Evolutionary conservation across 176 grass and related monocot genomes (phyloP), one percentile per base, ranked within the genome.

Genomic region (Rhynchospora tenuis): DNA sequence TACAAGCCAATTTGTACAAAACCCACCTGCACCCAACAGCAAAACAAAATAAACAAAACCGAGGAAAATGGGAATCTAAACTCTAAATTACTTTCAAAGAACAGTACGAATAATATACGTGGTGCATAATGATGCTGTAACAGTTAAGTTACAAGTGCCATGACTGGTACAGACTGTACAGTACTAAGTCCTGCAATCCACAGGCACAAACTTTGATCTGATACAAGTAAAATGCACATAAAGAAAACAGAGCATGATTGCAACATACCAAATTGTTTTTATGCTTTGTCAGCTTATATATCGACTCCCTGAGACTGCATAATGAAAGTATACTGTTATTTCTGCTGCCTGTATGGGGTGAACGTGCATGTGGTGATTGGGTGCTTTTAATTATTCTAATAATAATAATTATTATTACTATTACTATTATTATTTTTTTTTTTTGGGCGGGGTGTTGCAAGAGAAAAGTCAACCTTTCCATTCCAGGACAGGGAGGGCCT

Each of bases 261-360:
- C 31, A 11, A 26, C 85, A 88, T 94, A 96, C 93, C 93, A 90
- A 86, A 46, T n/a, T 82, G 61, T 96, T 79, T 2, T 62, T 84
- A 91, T 99, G 88, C 78, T 85, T 86, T 19, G 83, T 89, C 85
- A 99, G 93, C 54, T 27, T 81, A 90, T 90, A 64, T 87, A 99
- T 94, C 13, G 93, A 93, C 15, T 99, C 97, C 86, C 84, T 92
- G 83, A 99, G 95, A 72, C 96, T 99, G 96, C 76, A 99, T 69
- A 44, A 50, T 46, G 82, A 86, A 78, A 73, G 77, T 59, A 50
- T 79, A 50, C 59, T 52, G 82, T 83, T 85, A 82, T n/a, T 54
- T 56, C 68, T 48, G 26, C 56, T 84, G 46, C 29, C 20, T 78
- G 88, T 83, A 29, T 44, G 22, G 84, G 33, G 33, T 45, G 38